Evolutionary conservation across 2,329 filamentous ascomycete species (phyloP), one percentile per base, ranked within the genome.

Genomic region (Lizonia empirigonia): DNA sequence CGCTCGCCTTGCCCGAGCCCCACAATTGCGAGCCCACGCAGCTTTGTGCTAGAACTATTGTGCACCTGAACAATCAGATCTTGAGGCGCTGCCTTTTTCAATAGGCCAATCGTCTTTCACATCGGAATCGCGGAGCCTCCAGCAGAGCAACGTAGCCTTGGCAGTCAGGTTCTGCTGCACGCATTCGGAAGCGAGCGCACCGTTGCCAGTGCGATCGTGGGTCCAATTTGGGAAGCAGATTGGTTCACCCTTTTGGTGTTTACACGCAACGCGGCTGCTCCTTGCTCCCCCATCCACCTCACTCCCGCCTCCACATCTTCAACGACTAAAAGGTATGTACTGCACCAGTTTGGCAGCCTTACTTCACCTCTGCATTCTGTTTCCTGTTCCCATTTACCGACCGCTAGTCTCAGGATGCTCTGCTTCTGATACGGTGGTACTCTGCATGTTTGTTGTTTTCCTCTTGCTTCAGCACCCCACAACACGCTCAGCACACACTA

Each of bases 171-270:
- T 20, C 4, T 22, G 26, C 20, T 26, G 15, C 20, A 19, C 20
- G 44, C 12, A 26, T 22, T 15, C 7, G 12, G 13, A 32, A 26
- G 34, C 34, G 44, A 24, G 27, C 12, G 34, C 44, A 10, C 22
- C 35, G 20, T 47, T 47, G 27, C 18, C 35, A 33, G 34, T 35
- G 44, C 27, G 44, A 27, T 30, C 29, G 20, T 26, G 15, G 15
- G 24, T 19, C 7, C 19, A 30, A 18, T 2, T 10, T 23, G 16
- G 13, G 10, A 7, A 23, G 18, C 26, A 24, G 15, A 33, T 33
- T 39, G 2, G 20, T 20, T 15, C 22, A 20, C 15, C 29, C 3
- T 18, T 38, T 39, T 34, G 39, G 33, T 44, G 22, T 44, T 39
- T 34, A 29, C 46, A 16, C 20, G 5, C 32, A 36, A 49, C 30